Base-by-base conservation (phyloP, 2,329 filamentous ascomycete genomes). In the Epichloe glyceriae region DNA sequence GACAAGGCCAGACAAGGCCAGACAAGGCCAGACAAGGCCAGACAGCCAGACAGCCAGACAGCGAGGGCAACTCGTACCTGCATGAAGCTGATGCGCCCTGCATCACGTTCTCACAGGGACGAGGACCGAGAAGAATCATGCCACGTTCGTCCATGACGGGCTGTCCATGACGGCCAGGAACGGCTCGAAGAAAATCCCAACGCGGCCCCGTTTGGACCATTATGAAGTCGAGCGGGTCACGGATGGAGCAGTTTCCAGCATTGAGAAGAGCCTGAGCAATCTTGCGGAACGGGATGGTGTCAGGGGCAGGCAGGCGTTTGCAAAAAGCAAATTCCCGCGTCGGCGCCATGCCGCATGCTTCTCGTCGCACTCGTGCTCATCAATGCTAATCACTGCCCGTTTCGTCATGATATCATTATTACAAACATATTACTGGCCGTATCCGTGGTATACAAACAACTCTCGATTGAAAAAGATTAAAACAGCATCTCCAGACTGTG, bases 201-300 rank as follows among this genome's bases (percentile, higher is more conserved):
- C 7, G 19, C 15, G 22, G 38, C 46, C 20, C 22, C n/a, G 26
- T 14, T 20, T 35, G 38, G n/a, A 7, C 38, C 46, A 48, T 41
- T 5, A 38, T 34, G 22, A 40, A 42, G 30, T n/a, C 15, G n/a
- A 35, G 22, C 35, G 46, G 34, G 42, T 48, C 33, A 33, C n/a
- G 19, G 14, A 48, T 39, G 46, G 38, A 42, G 43, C 49, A 15
- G 22, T 42, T 49, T n/a, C 26, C 34, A 41, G 14, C 38, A 19
- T 17, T 37, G 33, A 17, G 19, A 14, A 30, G 43, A 46, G 49
- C 44, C 43, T 50, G 33, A n/a, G 50, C 46, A 51, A 51, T 51
- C 26, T 51, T 48, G 45, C 46, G 20, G 39, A 48, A 48, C 50
- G 39, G 22, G 10, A 33, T 20, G 20, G 44, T 37, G 26, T 12